These are phyloP conservation scores for Hymenoscyphus occultus DNA, from an alignment of 2,329 filamentous ascomycete genomes.

Conservation along the genomic window DNA sequence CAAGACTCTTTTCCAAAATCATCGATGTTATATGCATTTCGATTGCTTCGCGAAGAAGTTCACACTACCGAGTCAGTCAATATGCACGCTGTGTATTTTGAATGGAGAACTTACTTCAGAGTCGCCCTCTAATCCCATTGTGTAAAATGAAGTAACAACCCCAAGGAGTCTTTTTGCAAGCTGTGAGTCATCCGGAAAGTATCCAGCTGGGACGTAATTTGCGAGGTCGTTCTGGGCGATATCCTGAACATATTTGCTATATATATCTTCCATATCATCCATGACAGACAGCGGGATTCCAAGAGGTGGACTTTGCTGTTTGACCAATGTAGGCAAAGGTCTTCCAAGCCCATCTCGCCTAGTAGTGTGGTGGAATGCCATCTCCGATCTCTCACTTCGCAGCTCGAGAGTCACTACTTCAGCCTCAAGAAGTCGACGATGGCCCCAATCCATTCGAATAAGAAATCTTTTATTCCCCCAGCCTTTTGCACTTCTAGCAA, in stretches of 20 bases:
- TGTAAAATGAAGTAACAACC: conserved; percentile 28
- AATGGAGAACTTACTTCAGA: conserved; percentile 27
- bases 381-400: conserved; percentile 24
- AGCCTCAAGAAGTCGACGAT: conserved; percentile 25
- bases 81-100: neutral
- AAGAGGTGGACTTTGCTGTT: conserved; percentile 31
- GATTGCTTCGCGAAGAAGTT: conserved; percentile 31
- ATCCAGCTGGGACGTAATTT: conserved; percentile 27
- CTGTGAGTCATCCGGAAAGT: conserved; percentile 28
- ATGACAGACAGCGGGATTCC: conserved; percentile 31
- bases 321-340: conserved; percentile 20
- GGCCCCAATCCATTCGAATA: conserved; percentile 32
- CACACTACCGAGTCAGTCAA: conserved; percentile 26
- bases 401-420: conserved; percentile 31
- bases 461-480: conserved; percentile 30
- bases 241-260: conserved; percentile 28
- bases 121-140: conserved; percentile 21
- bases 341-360: conserved; percentile 17
- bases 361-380: conserved; percentile 28
- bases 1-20: conserved; percentile 34
- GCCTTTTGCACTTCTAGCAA: conserved; percentile 27
- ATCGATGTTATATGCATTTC: conserved; percentile 33
- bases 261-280: conserved; percentile 32
- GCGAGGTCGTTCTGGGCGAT: conserved; percentile 29
- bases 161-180: conserved; percentile 29